A percentile compares a stretch with the other conserved stretches of the same genome.
Conservation (phyloP, 2,329 filamentous ascomycete genomes). For the Xylaria digitata region DNA sequence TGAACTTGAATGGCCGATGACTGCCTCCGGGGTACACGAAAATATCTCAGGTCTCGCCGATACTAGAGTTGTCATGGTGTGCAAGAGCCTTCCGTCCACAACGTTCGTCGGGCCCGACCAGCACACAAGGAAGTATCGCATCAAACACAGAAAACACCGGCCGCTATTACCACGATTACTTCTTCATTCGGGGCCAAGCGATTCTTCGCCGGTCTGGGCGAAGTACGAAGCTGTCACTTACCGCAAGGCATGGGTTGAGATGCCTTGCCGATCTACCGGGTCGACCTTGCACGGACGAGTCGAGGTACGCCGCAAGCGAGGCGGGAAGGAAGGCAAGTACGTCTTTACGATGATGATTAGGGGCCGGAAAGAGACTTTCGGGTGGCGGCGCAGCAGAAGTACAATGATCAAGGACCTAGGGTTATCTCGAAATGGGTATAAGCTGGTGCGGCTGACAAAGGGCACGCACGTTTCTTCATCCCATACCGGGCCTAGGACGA, state of each 20-base stretch:
- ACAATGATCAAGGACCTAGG: slow-evolving; percentile 23
- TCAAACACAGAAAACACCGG: slow-evolving; percentile 23
- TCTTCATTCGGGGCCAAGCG: slow-evolving; percentile 18
- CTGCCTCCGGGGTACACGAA: background rate
- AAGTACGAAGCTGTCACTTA: slow-evolving; percentile 23
- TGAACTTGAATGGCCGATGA: slow-evolving; percentile 21
- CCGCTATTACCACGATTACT: slow-evolving; percentile 23
- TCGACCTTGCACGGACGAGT: slow-evolving; percentile 26
- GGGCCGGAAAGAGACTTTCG: slow-evolving; percentile 26
- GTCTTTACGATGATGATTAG: slow-evolving; percentile 32
- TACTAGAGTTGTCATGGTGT: slow-evolving; percentile 11
- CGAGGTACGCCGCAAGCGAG: slow-evolving; percentile 22
- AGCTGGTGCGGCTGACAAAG: slow-evolving; percentile 26
- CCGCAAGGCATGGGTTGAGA: slow-evolving; percentile 25
- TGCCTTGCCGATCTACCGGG: slow-evolving; percentile 21
- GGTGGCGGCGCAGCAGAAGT: slow-evolving; percentile 33
- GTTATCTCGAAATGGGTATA: slow-evolving; percentile 31
- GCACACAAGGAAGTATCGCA: slow-evolving; percentile 25
- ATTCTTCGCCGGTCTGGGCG: slow-evolving; percentile 28
- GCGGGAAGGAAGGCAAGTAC: slow-evolving; percentile 26
- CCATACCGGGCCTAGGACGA: slow-evolving; percentile 14
- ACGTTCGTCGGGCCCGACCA: slow-evolving; percentile 28
- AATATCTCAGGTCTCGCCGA: slow-evolving; percentile 11
- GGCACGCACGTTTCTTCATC: background rate
- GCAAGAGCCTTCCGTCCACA: slow-evolving; percentile 23